Evolutionary conservation across 139 green algal species (phyloP), one percentile per base, ranked within the genome.

Genomic region (Desmodesmus armatus): DNA sequence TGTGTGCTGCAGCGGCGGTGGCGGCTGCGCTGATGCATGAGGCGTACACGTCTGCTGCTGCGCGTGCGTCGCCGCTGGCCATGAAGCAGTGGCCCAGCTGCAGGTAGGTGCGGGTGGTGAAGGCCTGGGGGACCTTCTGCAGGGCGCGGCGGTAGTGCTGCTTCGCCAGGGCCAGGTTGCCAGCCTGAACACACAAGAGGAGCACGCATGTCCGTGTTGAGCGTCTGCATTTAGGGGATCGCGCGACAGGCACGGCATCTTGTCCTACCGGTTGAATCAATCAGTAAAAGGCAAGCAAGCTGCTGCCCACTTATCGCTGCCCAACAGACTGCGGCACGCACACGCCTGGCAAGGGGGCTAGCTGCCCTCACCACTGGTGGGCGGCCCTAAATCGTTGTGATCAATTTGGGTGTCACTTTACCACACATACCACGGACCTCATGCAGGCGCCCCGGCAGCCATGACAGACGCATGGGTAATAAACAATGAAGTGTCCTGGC

Each of bases 51-150:
- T 86, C 80, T n/a, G 72, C 69, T 53, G 80, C 80, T 33, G 39
- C 19, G 27, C 37, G 39, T 33, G 69, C 69, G 44, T 86, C 80
- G 7, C 67, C 80, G 41, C 33, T 65, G 23, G 33, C 47, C 67
- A 80, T 71, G 80, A 86, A 86, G 69, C 80, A 86, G 37, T 31
- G 25, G 49, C 35, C 80, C 51, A 86, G 37, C 13, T 39, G 53
- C 80, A 80, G 35, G 49, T 73, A 43, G 1, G 58, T 25, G 9
- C 51, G 49, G 2, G 67, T 37, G 9, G 69, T 44, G 25, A 47
- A 80, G 5, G 69, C 27, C 21, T 43, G 21, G 21, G 80, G 33
- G 3, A 15, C 51, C 31, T 35, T 65, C 37, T 80, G 67, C 69
- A 80, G 19, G 5, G 80, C 80, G 37, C 70, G 69, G 23, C 67